Conservation (phyloP, 2,329 filamentous ascomycete genomes). For the Pestalotiopsis sp. region DNA sequence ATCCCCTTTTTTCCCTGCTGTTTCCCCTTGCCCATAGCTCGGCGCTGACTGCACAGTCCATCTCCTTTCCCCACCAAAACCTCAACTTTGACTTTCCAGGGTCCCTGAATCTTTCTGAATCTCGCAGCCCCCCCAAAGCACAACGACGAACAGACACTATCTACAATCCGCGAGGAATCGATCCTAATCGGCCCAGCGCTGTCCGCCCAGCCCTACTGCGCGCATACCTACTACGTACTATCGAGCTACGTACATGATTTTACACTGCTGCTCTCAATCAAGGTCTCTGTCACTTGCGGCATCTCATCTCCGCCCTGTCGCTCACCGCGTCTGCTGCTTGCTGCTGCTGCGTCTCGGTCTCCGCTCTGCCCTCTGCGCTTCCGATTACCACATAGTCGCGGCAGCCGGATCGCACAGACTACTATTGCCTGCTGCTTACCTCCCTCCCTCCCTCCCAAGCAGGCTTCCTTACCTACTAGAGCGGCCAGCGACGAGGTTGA, state of each 20-base stretch:
- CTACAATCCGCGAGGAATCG: background rate
- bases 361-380: background rate
- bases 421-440: background rate
- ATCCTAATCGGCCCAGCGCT: background rate
- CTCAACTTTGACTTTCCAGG: constrained; percentile 9
- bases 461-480: background rate
- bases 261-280: background rate
- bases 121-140: background rate
- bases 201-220: constrained; percentile 1
- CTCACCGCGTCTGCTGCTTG: background rate
- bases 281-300: background rate
- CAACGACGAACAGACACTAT: background rate
- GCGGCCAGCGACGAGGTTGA: constrained; percentile 1
- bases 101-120: constrained; percentile 6
- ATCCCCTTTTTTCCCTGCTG: background rate
- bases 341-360: background rate
- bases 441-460: background rate
- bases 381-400: constrained; percentile 2
- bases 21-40: background rate
- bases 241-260: background rate
- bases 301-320: constrained; percentile 2
- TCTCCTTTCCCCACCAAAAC: constrained; percentile 8
- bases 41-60: background rate
- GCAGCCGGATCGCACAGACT: constrained; percentile 1
- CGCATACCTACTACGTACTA: background rate